Evolutionary conservation across 202 grass and related monocot species (phyloP).

Genomic region (Digitaria exilis): DNA sequence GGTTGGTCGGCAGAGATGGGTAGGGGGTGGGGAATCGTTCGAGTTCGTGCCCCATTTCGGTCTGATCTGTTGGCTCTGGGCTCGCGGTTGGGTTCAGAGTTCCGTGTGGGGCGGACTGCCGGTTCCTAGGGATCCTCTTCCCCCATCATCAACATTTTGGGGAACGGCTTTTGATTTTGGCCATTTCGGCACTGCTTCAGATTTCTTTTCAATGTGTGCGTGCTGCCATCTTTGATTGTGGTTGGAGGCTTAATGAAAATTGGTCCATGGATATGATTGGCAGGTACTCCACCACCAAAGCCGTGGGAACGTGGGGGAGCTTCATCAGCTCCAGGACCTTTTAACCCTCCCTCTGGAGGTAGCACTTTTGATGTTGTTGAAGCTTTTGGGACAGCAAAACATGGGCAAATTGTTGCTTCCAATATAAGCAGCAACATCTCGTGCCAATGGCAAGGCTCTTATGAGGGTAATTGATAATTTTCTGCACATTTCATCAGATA

Average conservation of each 20-base stretch:
- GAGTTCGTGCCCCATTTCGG: background rate
- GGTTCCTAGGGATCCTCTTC: too few species aligned
- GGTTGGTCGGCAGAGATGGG: background rate
- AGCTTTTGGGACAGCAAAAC: constrained; percentile 82
- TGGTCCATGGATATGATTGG: constrained; percentile 21
- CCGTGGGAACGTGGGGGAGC: constrained; percentile 71
- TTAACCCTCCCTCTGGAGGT: constrained; percentile 74
- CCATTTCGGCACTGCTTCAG: background rate
- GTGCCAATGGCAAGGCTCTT: constrained; percentile 69
- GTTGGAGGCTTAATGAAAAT: background rate
- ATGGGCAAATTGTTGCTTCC: constrained; percentile 54
- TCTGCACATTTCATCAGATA: background rate
- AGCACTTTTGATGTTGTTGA: constrained; percentile 78
- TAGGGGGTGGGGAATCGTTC: background rate
- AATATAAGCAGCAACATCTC: constrained; percentile 46
- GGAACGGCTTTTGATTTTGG: too few species aligned
- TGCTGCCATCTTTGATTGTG: background rate
- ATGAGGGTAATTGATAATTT: constrained; percentile 51
- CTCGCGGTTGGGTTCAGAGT: background rate
- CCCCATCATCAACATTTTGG: too few species aligned
- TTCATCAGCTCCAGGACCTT: constrained; percentile 65
- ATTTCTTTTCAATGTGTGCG: background rate
- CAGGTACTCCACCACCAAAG: constrained; percentile 71
- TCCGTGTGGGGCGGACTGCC: background rate
- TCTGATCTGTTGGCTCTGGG: background rate